Evolutionary conservation across 495 filamentous ascomycete species (phyloP).

Genomic region (Penicillium psychrofluorescens): DNA sequence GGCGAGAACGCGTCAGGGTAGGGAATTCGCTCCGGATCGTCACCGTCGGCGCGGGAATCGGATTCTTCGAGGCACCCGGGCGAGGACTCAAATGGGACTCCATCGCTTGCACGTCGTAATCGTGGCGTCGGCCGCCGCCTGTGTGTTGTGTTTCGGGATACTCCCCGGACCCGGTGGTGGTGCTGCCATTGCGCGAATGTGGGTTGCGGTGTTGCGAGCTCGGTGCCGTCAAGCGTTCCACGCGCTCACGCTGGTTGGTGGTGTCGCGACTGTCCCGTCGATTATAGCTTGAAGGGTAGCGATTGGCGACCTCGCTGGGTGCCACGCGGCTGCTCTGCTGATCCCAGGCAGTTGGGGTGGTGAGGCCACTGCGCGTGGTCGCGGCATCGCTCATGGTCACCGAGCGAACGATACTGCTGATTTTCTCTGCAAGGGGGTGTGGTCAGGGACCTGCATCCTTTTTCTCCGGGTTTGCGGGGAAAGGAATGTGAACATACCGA

Average conservation of each 20-base stretch:
- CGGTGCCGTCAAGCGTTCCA: constrained; percentile 50
- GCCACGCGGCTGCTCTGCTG: constrained; percentile 39
- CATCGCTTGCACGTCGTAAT: constrained; percentile 96
- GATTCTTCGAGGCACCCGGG: constrained; percentile 64
- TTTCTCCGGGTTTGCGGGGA: not conserved
- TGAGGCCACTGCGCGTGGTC: constrained; percentile 40
- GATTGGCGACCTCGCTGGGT: constrained; percentile 41
- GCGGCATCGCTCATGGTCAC: constrained; percentile 61
- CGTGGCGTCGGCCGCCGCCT: constrained; percentile 60
- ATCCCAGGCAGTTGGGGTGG: constrained; percentile 57
- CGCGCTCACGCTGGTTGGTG: constrained; percentile 39
- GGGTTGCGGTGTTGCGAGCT: constrained; percentile 38
- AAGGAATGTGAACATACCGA: constrained; percentile 57
- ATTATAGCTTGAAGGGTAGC: constrained; percentile 28
- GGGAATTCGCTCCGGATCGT: constrained; percentile 96
- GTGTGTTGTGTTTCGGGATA: constrained; percentile 58
- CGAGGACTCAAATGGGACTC: constrained; percentile 77
- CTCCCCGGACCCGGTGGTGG: constrained; percentile 65
- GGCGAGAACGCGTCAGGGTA: constrained; percentile 82
- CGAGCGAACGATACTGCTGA: constrained; percentile 88
- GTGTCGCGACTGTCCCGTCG: constrained; percentile 53
- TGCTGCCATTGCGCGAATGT: constrained; percentile 65
- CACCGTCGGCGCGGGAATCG: constrained; percentile 84
- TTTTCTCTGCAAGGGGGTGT: constrained; percentile 60
- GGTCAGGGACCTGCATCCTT: constrained; percentile 2